These are phyloP conservation scores for Penicillium salamii DNA, from an alignment of 495 filamentous ascomycete species.

Conservation along the genomic window DNA sequence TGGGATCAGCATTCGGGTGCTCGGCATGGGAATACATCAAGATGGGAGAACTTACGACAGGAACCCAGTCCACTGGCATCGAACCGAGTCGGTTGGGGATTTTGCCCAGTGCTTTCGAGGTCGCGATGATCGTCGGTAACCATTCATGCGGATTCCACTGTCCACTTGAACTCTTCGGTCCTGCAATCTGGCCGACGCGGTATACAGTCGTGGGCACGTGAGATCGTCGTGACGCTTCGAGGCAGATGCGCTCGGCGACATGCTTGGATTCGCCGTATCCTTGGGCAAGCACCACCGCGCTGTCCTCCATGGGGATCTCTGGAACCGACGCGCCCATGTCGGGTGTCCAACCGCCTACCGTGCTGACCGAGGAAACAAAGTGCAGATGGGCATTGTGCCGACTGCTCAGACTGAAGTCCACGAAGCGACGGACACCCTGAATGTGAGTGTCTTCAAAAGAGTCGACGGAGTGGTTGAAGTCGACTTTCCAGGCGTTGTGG, in stretches of 20 bases:
- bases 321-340: slow-evolving; percentile 36
- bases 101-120: slow-evolving; percentile 26
- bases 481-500: slow-evolving; percentile 64
- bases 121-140: slow-evolving; percentile 34
- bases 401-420: slow-evolving; percentile 49
- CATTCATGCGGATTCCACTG: slow-evolving; percentile 40
- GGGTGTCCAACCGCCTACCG: slow-evolving; percentile 35
- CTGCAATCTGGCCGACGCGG: slow-evolving; percentile 59
- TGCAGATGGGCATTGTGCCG: slow-evolving; percentile 45
- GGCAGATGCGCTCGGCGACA: slow-evolving; percentile 51
- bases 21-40: not conserved
- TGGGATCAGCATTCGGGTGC: not conserved
- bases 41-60: slow-evolving; percentile 18
- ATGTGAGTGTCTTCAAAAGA: slow-evolving; percentile 58
- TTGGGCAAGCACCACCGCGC: slow-evolving; percentile 23
- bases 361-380: slow-evolving; percentile 57
- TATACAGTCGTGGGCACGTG: slow-evolving; percentile 46
- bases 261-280: slow-evolving; percentile 61
- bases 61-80: slow-evolving; percentile 23
- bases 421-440: slow-evolving; percentile 48
- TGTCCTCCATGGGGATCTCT: slow-evolving; percentile 46
- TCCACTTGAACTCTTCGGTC: slow-evolving; percentile 34
- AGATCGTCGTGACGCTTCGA: slow-evolving; percentile 35
- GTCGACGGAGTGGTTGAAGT: slow-evolving; percentile 57
- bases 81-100: slow-evolving; percentile 20